These are phyloP conservation scores for Mycena galericulata DNA, from an alignment of 768 basidiomycete species.

Conservation along the genomic window DNA sequence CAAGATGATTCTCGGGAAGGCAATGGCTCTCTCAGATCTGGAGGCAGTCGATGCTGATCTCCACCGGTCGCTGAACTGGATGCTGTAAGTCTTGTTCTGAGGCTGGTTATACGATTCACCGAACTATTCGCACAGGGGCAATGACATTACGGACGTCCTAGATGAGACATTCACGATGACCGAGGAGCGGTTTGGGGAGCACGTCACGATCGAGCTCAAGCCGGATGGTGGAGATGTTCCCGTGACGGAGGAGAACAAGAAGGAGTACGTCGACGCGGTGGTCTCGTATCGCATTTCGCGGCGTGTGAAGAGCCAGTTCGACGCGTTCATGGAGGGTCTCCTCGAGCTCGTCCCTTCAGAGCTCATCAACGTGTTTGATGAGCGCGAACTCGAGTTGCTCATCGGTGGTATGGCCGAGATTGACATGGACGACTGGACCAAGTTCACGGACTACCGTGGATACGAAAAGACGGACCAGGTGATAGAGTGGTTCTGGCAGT, in stretches of 20 bases:
- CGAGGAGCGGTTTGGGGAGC: conserved; percentile 82
- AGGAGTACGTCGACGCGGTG: conserved; percentile 80
- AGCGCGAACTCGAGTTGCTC: conserved; percentile 87
- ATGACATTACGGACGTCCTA: conserved; percentile 80
- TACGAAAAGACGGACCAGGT: conserved; percentile 89
- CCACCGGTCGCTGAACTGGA: conserved; percentile 77
- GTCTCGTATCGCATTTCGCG: conserved; percentile 87
- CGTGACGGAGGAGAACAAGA: conserved; percentile 83
- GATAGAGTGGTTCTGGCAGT: conserved; percentile 97
- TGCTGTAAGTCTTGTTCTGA: conserved; percentile 66
- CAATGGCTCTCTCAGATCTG: conserved; percentile 70
- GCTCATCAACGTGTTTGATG: conserved; percentile 90
- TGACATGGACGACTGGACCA: conserved; percentile 94
- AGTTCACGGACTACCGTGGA: conserved; percentile 92
- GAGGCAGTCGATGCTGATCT: conserved; percentile 78
- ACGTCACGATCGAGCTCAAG: conserved; percentile 74
- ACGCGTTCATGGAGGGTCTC: conserved; percentile 88
- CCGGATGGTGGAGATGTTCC: conserved; percentile 68
- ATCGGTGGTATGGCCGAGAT: conserved; percentile 96
- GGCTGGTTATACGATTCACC: neutral
- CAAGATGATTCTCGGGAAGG: conserved; percentile 79
- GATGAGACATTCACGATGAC: conserved; percentile 80
- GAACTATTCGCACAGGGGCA: conserved; percentile 59
- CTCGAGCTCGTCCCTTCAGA: conserved; percentile 87
- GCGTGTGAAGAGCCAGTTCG: conserved; percentile 86